phyloP scores from a whole-genome alignment of 208 protist species.

The Strigomonas culicis region DNA sequence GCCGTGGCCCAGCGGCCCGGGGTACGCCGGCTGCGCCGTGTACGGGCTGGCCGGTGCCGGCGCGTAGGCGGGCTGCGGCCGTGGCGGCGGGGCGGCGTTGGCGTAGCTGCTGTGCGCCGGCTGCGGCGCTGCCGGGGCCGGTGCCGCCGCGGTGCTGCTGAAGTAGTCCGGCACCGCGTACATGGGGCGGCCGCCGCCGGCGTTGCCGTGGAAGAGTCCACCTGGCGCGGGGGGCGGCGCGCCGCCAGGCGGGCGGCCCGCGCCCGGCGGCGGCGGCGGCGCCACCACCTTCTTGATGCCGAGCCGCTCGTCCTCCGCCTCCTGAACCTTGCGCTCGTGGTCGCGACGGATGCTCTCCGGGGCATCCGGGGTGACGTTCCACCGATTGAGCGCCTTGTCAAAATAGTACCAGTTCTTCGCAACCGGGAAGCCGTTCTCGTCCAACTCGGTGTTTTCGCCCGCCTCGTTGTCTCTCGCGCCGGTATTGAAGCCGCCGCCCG shows the following conservation, averaged over 20 bases:
- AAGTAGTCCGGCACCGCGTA: slow-evolving; percentile 78
- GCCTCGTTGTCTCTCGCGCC: slow-evolving; percentile 12
- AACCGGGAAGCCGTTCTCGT: slow-evolving; percentile 79
- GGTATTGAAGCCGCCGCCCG: not conserved
- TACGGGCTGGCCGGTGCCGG: not conserved
- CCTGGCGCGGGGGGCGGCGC: not conserved
- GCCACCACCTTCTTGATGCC: slow-evolving; percentile 34
- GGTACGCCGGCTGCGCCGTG: too few relatives aligned
- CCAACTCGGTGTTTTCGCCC: slow-evolving; percentile 50
- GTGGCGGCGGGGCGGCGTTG: not conserved
- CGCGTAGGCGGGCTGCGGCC: not conserved
- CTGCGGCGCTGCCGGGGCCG: not conserved
- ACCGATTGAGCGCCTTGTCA: slow-evolving; percentile 59
- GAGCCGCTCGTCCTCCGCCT: slow-evolving; percentile 52
- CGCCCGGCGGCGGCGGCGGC: slow-evolving; percentile 23
- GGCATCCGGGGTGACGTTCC: slow-evolving; percentile 68
- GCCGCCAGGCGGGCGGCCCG: not conserved
- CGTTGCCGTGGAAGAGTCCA: slow-evolving; percentile 6
- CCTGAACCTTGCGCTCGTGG: slow-evolving; percentile 49
- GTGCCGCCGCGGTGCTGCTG: slow-evolving; percentile 11
- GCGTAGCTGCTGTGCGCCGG: not conserved
- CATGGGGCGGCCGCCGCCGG: slow-evolving; percentile 16
- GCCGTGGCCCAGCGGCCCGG: too few relatives aligned
- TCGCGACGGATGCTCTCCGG: slow-evolving; percentile 63
- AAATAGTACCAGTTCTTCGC: slow-evolving; percentile 86